Evolutionary conservation across 75 land plant species (phyloP), one percentile per base, ranked within the genome.

Genomic region (Larix kaempferi): DNA sequence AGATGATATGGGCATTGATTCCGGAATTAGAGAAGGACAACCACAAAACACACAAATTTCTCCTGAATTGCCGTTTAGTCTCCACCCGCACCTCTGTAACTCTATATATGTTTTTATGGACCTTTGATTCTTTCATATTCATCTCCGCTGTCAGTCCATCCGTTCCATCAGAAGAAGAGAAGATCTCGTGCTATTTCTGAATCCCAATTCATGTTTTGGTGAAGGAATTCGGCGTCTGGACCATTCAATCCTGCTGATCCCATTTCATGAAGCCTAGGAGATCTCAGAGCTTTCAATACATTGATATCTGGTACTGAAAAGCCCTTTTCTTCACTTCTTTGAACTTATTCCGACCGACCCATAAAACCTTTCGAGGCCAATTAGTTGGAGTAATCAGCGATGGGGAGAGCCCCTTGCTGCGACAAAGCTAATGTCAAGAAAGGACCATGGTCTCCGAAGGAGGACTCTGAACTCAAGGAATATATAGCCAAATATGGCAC

Each of bases 351-450:
- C 49, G 3, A 39, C 49, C 23, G 4, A 41, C 13, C 10, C 41
- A 39, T 14, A n/a, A 37, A 1, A 21, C 52, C 19, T 27, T 37
- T 35, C 19, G 17, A 35, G 37, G 0, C 10, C 37, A 5, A 37
- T 41, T 0, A 29, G 33, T 29, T 39, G 12, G 12, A 49, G 12
- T 49, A 49, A 49, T 49, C 54, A 75, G 83, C 14, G 44, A 88
- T 88, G 90, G 90, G 88, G 54, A 80, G 88, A 29, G 84, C 90
- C 54, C 90, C 90, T 57, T 88, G 90, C n/a, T 88, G 90, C 77
- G 90, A 88, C 73, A 88, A 84, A 54, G 89, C 89, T 54, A 78
- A 80, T 79, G 89, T 87, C 33, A 87, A 86, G 80, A 84, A 57
- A 57, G 86, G 86, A 11, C 88, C 88, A 41, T 86, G 88, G 88